phyloP scores from a whole-genome alignment of 2,329 filamentous ascomycete species.

The Penicillium italicum region DNA sequence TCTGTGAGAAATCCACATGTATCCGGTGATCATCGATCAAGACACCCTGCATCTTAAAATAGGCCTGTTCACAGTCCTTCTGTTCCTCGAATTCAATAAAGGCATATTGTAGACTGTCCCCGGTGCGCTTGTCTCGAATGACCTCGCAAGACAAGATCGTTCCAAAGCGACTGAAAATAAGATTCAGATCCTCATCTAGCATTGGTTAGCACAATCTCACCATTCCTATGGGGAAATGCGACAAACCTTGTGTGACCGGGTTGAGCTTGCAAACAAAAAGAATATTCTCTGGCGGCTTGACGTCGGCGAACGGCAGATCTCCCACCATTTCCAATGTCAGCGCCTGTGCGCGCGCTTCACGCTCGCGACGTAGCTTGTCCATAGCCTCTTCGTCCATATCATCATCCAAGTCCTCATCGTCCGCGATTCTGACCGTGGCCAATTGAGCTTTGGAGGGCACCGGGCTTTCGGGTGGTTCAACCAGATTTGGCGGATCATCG shows the following conservation, averaged over 20 bases:
- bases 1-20: slow-evolving; percentile 98
- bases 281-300: slow-evolving; percentile 94
- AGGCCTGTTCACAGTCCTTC: slow-evolving; percentile 86
- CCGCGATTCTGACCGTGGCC: slow-evolving; percentile 84
- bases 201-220: slow-evolving; percentile 9
- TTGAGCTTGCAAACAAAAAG: slow-evolving; percentile 98
- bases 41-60: slow-evolving; percentile 98
- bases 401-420: slow-evolving; percentile 77
- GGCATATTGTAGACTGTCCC: slow-evolving; percentile 92
- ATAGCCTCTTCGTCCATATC: slow-evolving; percentile 75
- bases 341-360: slow-evolving; percentile 89
- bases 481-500: slow-evolving; percentile 71
- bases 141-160: slow-evolving; percentile 94
- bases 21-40: slow-evolving; percentile 96
- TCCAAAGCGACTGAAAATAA: slow-evolving; percentile 96
- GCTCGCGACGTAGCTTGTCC: slow-evolving; percentile 76
- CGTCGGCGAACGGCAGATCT: slow-evolving; percentile 93
- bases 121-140: slow-evolving; percentile 87
- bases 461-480: slow-evolving; percentile 75
- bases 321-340: slow-evolving; percentile 97
- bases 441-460: slow-evolving; percentile 79
- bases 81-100: slow-evolving; percentile 97
- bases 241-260: slow-evolving; percentile 73
- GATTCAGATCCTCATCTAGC: slow-evolving; percentile 79
- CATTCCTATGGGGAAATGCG: background rate